phyloP scores from a whole-genome alignment of 495 filamentous ascomycete genomes.

The Penicillium canescens region DNA sequence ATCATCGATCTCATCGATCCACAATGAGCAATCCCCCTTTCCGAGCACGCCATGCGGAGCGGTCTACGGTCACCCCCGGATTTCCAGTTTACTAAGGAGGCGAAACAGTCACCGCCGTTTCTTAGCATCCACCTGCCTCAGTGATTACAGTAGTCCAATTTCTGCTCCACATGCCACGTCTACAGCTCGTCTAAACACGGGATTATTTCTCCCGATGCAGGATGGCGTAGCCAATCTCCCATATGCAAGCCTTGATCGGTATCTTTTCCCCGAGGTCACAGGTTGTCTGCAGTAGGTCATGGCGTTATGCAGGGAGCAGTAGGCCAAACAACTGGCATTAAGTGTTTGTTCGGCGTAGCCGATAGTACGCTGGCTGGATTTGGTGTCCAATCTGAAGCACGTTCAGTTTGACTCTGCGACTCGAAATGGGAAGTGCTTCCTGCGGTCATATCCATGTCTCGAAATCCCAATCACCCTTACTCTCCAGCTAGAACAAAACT shows the following conservation, averaged over 20 bases:
- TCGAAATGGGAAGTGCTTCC: too few relatives aligned
- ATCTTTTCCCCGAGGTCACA: neutral
- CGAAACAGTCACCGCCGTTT: slow-evolving; percentile 17
- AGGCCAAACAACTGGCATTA: too few relatives aligned
- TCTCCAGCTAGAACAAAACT: too few relatives aligned
- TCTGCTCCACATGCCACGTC: slow-evolving; percentile 5
- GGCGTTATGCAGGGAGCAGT: neutral
- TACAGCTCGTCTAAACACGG: neutral
- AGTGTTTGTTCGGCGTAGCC: too few relatives aligned
- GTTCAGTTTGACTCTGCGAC: too few relatives aligned
- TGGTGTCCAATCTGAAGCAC: too few relatives aligned
- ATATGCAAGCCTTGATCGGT: slow-evolving; percentile 4
- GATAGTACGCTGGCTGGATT: too few relatives aligned
- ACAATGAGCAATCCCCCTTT: slow-evolving; percentile 30
- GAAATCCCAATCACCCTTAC: too few relatives aligned
- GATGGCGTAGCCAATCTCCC: slow-evolving; percentile 9
- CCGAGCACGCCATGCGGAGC: slow-evolving; percentile 33
- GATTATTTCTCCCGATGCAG: slow-evolving; percentile 28
- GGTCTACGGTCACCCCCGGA: slow-evolving; percentile 15
- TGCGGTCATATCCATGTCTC: too few relatives aligned
- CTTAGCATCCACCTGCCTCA: neutral
- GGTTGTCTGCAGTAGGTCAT: neutral
- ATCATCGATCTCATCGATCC: slow-evolving; percentile 9
- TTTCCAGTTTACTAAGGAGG: slow-evolving; percentile 1
- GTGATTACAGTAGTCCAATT: too few relatives aligned